These are phyloP conservation scores for Claviceps sp. DNA, from an alignment of 2,329 filamentous ascomycete species.

Conservation along the genomic window DNA sequence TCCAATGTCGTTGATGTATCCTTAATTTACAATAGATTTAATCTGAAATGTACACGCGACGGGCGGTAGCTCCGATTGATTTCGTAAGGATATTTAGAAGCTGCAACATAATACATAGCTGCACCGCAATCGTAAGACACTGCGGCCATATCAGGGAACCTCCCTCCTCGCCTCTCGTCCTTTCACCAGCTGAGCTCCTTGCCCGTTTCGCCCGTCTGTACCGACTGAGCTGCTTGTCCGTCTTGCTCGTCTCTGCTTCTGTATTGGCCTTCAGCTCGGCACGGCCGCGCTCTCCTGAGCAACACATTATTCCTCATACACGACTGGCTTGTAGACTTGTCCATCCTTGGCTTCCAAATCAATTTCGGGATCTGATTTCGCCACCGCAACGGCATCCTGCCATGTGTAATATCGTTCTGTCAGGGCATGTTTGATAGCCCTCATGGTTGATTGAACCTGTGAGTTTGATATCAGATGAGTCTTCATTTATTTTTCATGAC, in stretches of 20 bases:
- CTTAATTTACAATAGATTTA: constrained; percentile 1
- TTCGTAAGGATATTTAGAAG: neutral
- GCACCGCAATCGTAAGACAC: neutral
- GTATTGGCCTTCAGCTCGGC: constrained; percentile 5
- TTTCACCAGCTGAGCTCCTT: neutral
- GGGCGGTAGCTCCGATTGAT: neutral
- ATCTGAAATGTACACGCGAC: constrained; percentile 1
- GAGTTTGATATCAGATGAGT: neutral
- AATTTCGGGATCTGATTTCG: constrained; percentile 53
- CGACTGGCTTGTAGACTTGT: constrained; percentile 34
- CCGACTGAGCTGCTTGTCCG: constrained; percentile 6
- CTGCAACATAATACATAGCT: neutral
- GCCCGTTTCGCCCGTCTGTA: neutral
- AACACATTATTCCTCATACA: constrained; percentile 21
- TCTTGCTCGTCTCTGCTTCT: constrained; percentile 8
- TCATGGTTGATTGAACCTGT: constrained; percentile 66
- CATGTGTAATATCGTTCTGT: constrained; percentile 84
- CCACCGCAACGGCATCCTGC: constrained; percentile 59
- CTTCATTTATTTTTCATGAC: too few relatives aligned
- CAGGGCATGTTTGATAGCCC: constrained; percentile 68
- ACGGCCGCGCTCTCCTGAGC: constrained; percentile 14
- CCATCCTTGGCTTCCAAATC: constrained; percentile 36
- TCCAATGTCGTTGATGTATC: constrained; percentile 1
- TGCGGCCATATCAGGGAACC: neutral
- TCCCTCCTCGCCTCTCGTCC: neutral